Evolutionary conservation across 73 alveolate species (phyloP).

Genomic region (Tetrahymena elliotti): DNA sequence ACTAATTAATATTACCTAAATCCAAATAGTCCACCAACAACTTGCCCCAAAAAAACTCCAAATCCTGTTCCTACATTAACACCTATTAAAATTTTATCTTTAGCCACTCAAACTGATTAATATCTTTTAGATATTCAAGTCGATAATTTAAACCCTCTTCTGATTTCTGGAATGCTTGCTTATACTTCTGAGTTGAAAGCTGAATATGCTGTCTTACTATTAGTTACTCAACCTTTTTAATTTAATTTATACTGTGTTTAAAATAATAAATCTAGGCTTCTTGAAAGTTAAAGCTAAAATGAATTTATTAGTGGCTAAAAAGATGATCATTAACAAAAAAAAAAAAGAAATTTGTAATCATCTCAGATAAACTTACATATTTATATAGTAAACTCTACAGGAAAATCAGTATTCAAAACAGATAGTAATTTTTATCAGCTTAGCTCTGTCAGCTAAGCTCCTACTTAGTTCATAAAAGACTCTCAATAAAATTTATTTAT

Average conservation of each 20-base stretch:
- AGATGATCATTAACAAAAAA: not conserved
- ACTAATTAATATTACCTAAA: not conserved
- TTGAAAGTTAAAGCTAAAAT: not conserved
- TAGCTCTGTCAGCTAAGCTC: not conserved
- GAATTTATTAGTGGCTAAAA: too few relatives aligned
- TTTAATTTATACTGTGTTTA: not conserved
- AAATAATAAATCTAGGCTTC: not conserved
- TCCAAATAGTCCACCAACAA: not conserved
- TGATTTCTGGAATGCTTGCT: not conserved
- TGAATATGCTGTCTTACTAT: not conserved
- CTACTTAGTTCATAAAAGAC: not conserved
- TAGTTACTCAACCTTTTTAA: not conserved
- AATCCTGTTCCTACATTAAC: not conserved
- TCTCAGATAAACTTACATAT: not conserved
- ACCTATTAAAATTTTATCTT: not conserved
- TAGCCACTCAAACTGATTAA: not conserved
- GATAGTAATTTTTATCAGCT: not conserved
- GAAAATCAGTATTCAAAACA: not conserved
- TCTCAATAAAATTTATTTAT: not conserved
- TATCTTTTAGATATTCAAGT: not conserved
- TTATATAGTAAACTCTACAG: not conserved
- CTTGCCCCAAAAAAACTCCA: not conserved
- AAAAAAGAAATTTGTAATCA: not conserved
- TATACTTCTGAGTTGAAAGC: not conserved
- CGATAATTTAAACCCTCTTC: not conserved